phyloP scores from a whole-genome alignment of 495 filamentous ascomycete species.

The Hypoxylon fragiforme region DNA sequence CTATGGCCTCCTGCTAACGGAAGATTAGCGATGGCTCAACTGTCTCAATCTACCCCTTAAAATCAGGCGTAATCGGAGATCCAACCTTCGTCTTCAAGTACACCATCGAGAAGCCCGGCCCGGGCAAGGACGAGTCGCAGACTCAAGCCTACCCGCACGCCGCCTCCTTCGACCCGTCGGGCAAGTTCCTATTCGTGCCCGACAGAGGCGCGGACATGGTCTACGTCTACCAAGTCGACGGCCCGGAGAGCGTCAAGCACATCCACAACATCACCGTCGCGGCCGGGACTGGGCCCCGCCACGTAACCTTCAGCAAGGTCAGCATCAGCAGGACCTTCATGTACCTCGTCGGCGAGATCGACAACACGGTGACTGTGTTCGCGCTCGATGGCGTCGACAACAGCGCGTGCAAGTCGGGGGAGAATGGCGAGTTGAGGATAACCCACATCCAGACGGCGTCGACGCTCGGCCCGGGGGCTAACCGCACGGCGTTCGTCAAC shows the following conservation, averaged over 20 bases:
- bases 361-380: neutral
- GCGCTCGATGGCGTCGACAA: neutral
- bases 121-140: neutral
- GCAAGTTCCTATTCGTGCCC: neutral
- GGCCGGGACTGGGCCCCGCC: neutral
- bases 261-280: neutral
- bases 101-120: neutral
- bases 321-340: neutral
- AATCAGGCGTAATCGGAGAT: neutral
- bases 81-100: neutral
- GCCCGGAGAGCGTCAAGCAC: neutral
- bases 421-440: neutral
- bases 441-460: neutral
- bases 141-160: neutral
- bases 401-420: neutral
- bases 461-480: neutral
- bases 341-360: neutral
- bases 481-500: neutral
- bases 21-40: neutral
- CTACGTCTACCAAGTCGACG: neutral
- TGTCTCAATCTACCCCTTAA: neutral
- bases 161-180: neutral
- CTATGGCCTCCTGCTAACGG: too few relatives aligned
- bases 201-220: neutral
- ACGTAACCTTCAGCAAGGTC: neutral